Evolutionary conservation across 2,329 filamentous ascomycete genomes (phyloP), one percentile per base, ranked within the genome.

Genomic region (Tolypocladium cylindrosporum): DNA sequence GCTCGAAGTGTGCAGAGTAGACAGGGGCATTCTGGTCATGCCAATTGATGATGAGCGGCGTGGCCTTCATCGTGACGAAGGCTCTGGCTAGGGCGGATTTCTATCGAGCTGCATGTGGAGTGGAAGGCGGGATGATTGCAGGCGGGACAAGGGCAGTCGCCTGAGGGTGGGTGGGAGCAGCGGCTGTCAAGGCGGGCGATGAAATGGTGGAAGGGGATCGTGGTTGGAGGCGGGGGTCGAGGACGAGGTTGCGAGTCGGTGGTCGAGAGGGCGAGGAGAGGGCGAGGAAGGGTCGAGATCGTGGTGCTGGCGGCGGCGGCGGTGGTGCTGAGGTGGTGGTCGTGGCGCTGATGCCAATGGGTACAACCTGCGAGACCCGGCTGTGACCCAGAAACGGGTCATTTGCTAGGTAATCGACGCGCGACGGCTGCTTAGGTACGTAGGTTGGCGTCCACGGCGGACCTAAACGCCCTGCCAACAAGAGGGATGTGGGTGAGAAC

Each of bases 1-100:
- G 90, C 72, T 99, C 93, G 72, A 97, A 99, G 74, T 97, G 93
- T 66, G 91, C 91, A 50, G 93, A 97, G 77, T 97, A 99, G 72
- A 99, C 92, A 59, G 94, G 94, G 67, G 90, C 86, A 76, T 95
- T 96, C 71, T 96, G 90, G 74, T 97, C 90, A 76, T 99, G 95
- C 94, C 94, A 99, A 79, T 95, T 91, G 77, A 99, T 93, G 71
- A 97, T 93, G 66, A 99, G 83, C 67, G 94, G 93, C 69, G 91
- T 88, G 71, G 91, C 92, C 83, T 96, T 97, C 94, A 99, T 99
- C 71, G 74, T 79, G 74, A 69, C 69, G 66, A 65, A 59, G 58
- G 60, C 54, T 55, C 58, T 57, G 62, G 59, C 64, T 66, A 64
- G 51, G 64, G 65, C 53, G 63, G 67, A 58, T 56, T 63, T 59